phyloP scores from a whole-genome alignment of 768 basidiomycete genomes.

The Mycena vitilis region DNA sequence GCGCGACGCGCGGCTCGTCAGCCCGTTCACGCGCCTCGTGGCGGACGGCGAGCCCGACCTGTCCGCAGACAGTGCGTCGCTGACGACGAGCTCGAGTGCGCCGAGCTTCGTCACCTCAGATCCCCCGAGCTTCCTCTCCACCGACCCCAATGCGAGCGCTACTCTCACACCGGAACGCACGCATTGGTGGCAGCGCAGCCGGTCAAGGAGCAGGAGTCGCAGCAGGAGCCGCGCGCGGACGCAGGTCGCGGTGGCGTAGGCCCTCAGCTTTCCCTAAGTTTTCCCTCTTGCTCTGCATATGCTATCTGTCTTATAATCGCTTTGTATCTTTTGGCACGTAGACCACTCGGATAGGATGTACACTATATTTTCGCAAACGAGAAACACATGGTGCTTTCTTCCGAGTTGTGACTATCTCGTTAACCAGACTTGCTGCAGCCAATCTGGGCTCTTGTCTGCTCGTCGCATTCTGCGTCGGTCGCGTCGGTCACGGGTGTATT shows the following conservation, averaged over 20 bases:
- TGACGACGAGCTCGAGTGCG: constrained; percentile 12
- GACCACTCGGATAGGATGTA: too few species aligned
- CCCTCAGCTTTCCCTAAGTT: too few species aligned
- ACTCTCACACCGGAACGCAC: constrained; percentile 1
- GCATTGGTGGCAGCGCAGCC: constrained; percentile 21
- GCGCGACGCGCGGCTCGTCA: constrained; percentile 49
- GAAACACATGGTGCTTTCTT: too few species aligned
- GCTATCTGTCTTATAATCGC: too few species aligned
- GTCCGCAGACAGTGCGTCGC: not conserved
- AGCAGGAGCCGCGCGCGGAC: constrained; percentile 14
- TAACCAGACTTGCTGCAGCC: too few species aligned
- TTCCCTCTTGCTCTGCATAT: not conserved
- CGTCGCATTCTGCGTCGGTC: too few species aligned
- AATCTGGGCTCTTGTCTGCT: not conserved
- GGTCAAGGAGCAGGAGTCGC: constrained; percentile 18
- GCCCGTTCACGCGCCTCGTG: constrained; percentile 57
- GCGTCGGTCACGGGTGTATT: too few species aligned
- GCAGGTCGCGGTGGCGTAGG: constrained; percentile 20
- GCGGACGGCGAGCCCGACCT: not conserved
- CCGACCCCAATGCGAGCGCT: not conserved
- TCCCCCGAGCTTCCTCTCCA: not conserved
- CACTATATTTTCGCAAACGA: too few species aligned
- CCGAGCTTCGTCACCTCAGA: not conserved
- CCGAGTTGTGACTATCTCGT: too few species aligned
- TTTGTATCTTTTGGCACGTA: too few species aligned